A percentile compares a stretch with the other conserved stretches of the same genome.
phyloP scores from a whole-genome alignment of 1,139 yeast species.

The Eremothecium cymbalariae region DNA sequence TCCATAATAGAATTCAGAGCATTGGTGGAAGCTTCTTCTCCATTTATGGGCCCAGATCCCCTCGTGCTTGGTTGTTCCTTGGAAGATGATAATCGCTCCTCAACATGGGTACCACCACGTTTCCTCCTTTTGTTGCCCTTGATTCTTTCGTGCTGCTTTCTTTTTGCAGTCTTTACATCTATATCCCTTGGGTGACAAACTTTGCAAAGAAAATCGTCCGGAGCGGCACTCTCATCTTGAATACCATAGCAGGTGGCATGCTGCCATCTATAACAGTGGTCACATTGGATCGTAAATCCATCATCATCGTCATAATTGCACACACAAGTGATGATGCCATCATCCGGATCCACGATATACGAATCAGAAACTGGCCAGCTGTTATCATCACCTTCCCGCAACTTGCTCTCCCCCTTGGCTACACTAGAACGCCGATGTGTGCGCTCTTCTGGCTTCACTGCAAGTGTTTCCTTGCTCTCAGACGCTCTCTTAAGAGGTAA shows the following conservation, averaged over 20 bases:
- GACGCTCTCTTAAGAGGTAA: slow-evolving; percentile 22
- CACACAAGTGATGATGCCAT: slow-evolving; percentile 82
- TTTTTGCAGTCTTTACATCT: slow-evolving; percentile 45
- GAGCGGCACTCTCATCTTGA: slow-evolving; percentile 61
- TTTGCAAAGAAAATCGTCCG: slow-evolving; percentile 78
- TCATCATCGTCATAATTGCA: slow-evolving; percentile 89
- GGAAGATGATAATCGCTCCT: slow-evolving; percentile 3
- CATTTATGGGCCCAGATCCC: neutral
- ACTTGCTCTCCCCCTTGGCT: too few species aligned
- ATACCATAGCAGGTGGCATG: slow-evolving; percentile 87
- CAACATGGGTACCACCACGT: slow-evolving; percentile 10
- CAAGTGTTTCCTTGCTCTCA: slow-evolving; percentile 1
- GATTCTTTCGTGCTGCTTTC: slow-evolving; percentile 39
- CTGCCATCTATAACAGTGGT: slow-evolving; percentile 87
- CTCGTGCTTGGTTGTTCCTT: slow-evolving; percentile 1
- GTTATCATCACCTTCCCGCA: too few species aligned
- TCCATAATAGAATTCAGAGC: slow-evolving; percentile 10
- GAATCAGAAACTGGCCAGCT: slow-evolving; percentile 33
- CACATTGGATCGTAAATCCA: slow-evolving; percentile 93
- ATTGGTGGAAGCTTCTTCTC: slow-evolving; percentile 4
- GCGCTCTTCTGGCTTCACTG: neutral
- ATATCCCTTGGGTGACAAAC: slow-evolving; percentile 62
- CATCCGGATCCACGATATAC: slow-evolving; percentile 65
- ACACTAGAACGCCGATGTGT: too few species aligned
- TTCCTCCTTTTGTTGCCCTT: slow-evolving; percentile 25